Conservation (phyloP, 805 yeast species). For the Sungouiozyma intestinalis region DNA sequence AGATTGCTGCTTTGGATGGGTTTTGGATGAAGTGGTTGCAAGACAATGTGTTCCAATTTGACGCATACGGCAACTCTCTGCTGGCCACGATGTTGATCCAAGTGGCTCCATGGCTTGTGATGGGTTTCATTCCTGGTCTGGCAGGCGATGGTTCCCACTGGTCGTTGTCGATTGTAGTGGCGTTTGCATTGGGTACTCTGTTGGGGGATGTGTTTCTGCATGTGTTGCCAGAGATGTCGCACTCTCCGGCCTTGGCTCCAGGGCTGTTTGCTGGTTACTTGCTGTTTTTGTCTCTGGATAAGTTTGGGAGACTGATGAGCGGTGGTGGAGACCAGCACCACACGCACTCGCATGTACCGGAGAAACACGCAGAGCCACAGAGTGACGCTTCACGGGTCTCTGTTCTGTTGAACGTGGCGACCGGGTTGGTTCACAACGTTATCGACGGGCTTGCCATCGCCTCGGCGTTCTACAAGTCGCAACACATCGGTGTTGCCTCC, state of each 20-base stretch:
- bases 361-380: slow-evolving; percentile 11
- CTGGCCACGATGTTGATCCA: slow-evolving; percentile 56
- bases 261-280: slow-evolving; percentile 54
- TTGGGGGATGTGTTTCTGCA: slow-evolving; percentile 69
- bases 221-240: slow-evolving; percentile 48
- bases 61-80: slow-evolving; percentile 49
- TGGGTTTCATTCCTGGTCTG: slow-evolving; percentile 46
- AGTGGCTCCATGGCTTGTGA: slow-evolving; percentile 50
- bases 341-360: slow-evolving; percentile 37
- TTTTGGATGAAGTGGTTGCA: slow-evolving; percentile 3
- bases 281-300: slow-evolving; percentile 52
- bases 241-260: slow-evolving; percentile 34
- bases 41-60: slow-evolving; percentile 13
- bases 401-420: slow-evolving; percentile 55
- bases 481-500: slow-evolving; percentile 55
- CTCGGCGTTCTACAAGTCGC: slow-evolving; percentile 54
- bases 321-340: slow-evolving; percentile 29
- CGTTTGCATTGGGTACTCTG: slow-evolving; percentile 70
- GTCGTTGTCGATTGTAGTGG: slow-evolving; percentile 35
- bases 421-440: slow-evolving; percentile 64
- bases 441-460: slow-evolving; percentile 72
- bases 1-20: background rate
- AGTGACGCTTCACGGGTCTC: slow-evolving; percentile 32
- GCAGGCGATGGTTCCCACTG: background rate
- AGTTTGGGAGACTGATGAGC: slow-evolving; percentile 35